Base-by-base conservation (phyloP, 345 rosid species). In the Brassica incana region DNA sequence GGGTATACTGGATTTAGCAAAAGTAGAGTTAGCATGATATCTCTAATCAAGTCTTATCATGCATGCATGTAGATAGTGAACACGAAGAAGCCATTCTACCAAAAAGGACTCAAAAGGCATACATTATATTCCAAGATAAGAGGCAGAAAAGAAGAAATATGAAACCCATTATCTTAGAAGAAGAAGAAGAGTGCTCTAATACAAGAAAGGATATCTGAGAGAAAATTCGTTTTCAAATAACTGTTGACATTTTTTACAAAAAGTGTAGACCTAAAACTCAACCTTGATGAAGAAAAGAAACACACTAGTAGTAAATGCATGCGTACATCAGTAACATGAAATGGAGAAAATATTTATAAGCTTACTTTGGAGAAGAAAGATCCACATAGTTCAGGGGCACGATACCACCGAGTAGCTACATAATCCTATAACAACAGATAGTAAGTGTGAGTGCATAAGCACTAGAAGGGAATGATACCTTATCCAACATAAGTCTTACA, bases 381-480 rank as follows among this genome's bases (percentile, higher is more conserved):
- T 70, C 97, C 98, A 74, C 99, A 95, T 35, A 95, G 92, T 83
- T 95, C 98, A 65, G 97, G 98, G 76, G 98, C 98, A 66, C 97
- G 92, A 77, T 94, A 94, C 98, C 97, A 94, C 72, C 99, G 88
- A 67, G 99, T 95, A 30, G 99, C 99, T 8, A 95, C 99, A 89
- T 95, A 95, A 79, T 95, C 98, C 99, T 95, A 69, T 5, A 50
- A 65, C 30, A 43, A 43, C 50, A 66, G 15, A 73, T 69, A 59
- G 72, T 14, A 15, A 45, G 33, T 8, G 8, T 73, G 58, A 60
- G n/a, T 15, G 27, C 56, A 64, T 14, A 50, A 70, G 20, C 71
- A 50, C 23, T 69, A 45, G 12, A 69, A 69, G 35, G 63, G 5
- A 45, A 62, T 40, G 58, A 0, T 10, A 30, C 20, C 73, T 69